phyloP scores from a whole-genome alignment of 768 basidiomycete species.

The Leccinum truebloodii region DNA sequence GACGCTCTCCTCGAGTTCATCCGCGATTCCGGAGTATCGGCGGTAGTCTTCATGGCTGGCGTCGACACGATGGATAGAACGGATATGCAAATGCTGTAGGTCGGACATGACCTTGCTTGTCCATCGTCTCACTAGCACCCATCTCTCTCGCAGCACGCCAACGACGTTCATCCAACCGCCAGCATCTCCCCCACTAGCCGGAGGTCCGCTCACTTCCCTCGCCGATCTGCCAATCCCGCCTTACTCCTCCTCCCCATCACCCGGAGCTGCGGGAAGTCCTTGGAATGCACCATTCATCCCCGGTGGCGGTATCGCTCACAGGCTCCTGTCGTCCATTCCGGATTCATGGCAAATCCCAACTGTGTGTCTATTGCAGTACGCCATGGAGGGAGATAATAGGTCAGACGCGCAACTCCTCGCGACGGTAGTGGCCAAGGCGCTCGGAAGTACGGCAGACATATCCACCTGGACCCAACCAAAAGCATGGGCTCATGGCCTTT shows the following conservation, averaged over 20 bases:
- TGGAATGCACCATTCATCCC: constrained; percentile 69
- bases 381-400: constrained; percentile 81
- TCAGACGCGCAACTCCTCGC: constrained; percentile 68
- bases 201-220: constrained; percentile 46
- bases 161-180: constrained; percentile 56
- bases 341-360: constrained; percentile 51
- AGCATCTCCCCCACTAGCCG: constrained; percentile 44
- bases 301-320: constrained; percentile 71
- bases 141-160: constrained; percentile 50
- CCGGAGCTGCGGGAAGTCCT: constrained; percentile 33
- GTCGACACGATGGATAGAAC: constrained; percentile 74
- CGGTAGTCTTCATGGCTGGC: constrained; percentile 68
- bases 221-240: constrained; percentile 49
- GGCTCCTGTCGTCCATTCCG: constrained; percentile 62
- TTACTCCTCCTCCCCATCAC: constrained; percentile 52
- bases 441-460: constrained; percentile 38
- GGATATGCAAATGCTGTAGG: constrained; percentile 76
- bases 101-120: constrained; percentile 21
- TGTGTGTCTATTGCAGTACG: constrained; percentile 68
- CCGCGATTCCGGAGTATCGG: constrained; percentile 45
- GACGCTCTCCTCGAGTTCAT: constrained; percentile 59
- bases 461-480: constrained; percentile 58
- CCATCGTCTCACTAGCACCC: constrained; percentile 5
- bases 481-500: constrained; percentile 62
- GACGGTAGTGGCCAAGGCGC: constrained; percentile 47